Conservation (phyloP, 2,329 filamentous ascomycete genomes). For the Fusarium phyllophilum region DNA sequence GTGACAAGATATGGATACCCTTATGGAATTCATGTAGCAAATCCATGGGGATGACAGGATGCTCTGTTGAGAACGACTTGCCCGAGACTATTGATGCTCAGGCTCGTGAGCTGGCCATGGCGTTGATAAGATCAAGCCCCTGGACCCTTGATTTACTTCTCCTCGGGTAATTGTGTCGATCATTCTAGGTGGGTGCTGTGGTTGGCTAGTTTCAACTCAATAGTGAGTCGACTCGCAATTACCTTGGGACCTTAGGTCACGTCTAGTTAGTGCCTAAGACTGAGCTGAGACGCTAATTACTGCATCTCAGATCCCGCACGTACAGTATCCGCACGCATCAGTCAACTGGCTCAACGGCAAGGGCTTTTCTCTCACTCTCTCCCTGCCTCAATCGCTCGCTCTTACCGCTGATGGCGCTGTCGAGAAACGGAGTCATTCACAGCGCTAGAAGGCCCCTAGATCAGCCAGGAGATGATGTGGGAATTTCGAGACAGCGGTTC, state of each 20-base stretch:
- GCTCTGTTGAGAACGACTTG: constrained; percentile 10
- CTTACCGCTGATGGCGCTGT: constrained; percentile 21
- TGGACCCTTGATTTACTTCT: constrained; percentile 34
- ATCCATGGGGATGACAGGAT: neutral
- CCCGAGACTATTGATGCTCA: constrained; percentile 15
- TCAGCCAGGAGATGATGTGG: neutral
- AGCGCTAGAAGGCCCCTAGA: constrained; percentile 14
- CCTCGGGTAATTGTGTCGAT: constrained; percentile 33
- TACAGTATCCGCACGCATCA: neutral
- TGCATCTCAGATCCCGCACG: constrained; percentile 20
- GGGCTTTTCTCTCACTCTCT: neutral
- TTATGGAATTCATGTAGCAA: neutral
- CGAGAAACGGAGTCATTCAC: constrained; percentile 6
- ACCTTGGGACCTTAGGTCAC: neutral
- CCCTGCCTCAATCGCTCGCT: neutral
- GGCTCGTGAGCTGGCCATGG: constrained; percentile 18
- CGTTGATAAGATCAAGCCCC: constrained; percentile 29
- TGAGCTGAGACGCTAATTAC: constrained; percentile 9
- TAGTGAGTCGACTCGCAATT: constrained; percentile 2
- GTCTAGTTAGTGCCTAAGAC: constrained; percentile 10
- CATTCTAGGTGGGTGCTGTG: constrained; percentile 20
- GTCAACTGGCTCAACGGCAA: constrained; percentile 8
- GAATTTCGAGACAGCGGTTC: constrained; percentile 32
- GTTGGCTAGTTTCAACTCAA: constrained; percentile 23
- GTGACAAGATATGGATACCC: neutral